Evolutionary conservation across 176 grass and related monocot species (phyloP), one percentile per base, ranked within the genome.

Genomic region (Carex myosuroides): DNA sequence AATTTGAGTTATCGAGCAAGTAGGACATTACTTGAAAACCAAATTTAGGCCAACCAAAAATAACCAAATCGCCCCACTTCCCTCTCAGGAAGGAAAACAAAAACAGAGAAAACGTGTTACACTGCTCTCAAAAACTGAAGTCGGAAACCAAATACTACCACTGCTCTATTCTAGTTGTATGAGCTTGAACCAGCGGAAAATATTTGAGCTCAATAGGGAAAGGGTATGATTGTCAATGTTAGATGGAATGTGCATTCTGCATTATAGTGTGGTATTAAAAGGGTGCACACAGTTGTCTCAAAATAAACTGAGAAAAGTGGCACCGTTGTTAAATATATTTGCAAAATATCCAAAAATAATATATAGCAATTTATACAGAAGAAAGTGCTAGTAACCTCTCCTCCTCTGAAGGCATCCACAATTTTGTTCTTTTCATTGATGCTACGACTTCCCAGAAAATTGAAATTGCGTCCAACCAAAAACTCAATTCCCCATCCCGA

Each of bases 381-480:
- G 60, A 86, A 87, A 29, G 3, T 65, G 18, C 10, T 80, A 77
- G 39, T 5, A 81, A 93, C 94, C 90, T 93, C 81, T 91, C 91
- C 94, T 18, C 42, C 71, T 13, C 60, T 84, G 85, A 97, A 97
- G 50, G 79, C 85, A 42, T 93, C 86, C 79, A 97, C 12, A 65
- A 93, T 97, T 68, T 97, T 85, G 17, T 33, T 90, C 75, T 93
- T 89, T 86, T 84, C 70, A 3, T 81, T 89, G 55, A 84, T 88
- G 63, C 44, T 91, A 79, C 90, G 94, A 52, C 42, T 82, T 53
- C 79, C 77, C 81, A 91, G 55, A 12, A 64, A 52, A 42, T 14
- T 13, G 55, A 4, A 67, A 77, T 52, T 88, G 21, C 59, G 46
- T 59, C 91, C 94, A 21, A 89, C 89, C 90, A 93, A 90, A 56